Percentiles rank a stretch among this genome's conserved stretches.
Evolutionary conservation across 148 eudicot genomes (phyloP).

Genomic region (Amaranthus hypochondriacus): DNA sequence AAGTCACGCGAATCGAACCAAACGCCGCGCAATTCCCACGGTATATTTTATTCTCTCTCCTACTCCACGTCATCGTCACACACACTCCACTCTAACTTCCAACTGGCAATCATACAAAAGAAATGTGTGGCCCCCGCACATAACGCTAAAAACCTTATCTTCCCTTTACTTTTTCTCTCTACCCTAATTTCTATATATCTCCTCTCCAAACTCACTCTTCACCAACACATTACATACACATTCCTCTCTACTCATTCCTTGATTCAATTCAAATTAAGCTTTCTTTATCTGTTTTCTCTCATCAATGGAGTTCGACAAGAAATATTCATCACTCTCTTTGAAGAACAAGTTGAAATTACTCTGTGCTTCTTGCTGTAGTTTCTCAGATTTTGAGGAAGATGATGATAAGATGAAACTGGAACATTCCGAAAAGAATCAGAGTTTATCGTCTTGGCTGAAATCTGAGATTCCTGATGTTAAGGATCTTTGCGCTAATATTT

Average conservation of each 20-base stretch:
- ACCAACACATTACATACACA: not conserved
- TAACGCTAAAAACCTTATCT: slow-evolving; percentile 1
- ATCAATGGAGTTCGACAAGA: slow-evolving; percentile 28
- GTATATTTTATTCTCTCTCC: not conserved
- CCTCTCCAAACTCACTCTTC: not conserved
- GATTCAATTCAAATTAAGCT: not conserved
- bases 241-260: not conserved
- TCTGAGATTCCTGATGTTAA: slow-evolving; percentile 29
- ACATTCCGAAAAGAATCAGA: slow-evolving; percentile 6
- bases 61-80: not conserved
- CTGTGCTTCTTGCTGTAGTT: slow-evolving; percentile 22
- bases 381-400: slow-evolving; percentile 17
- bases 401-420: slow-evolving; percentile 10
- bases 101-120: too few species aligned
- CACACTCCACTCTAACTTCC: too few species aligned
- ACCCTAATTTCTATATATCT: not conserved
- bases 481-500: slow-evolving; percentile 16
- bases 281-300: not conserved
- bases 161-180: not conserved
- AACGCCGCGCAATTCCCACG: slow-evolving; percentile 5
- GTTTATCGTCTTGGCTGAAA: slow-evolving; percentile 29
- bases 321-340: slow-evolving; percentile 18
- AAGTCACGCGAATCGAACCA: not conserved
- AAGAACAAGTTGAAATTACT: slow-evolving; percentile 26
- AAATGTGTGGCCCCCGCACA: not conserved